Base-by-base conservation (phyloP, 1,284 basidiomycete species). In the Malassezia equina region DNA sequence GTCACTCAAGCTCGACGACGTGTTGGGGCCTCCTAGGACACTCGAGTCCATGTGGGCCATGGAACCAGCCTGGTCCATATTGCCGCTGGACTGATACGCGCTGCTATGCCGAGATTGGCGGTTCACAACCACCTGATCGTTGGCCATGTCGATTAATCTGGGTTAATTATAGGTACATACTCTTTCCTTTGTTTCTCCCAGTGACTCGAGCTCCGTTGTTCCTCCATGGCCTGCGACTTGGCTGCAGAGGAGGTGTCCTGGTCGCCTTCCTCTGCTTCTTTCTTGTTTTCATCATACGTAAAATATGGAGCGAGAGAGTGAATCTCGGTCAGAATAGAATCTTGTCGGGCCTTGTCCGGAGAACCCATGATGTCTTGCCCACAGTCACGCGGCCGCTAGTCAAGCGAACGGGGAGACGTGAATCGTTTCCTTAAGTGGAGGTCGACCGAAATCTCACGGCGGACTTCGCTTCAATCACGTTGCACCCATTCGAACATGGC, bases 81-180 rank as follows among this genome's bases (percentile, higher is more conserved):
- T 54, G 13, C 56, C 54, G 1, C 59, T 52, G 15, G 52, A 55
- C 8, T 61, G 58, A 41, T 27, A 41, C 2, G 23, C 47, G n/a
- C 60, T 63, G 51, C 27, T 56, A 49, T 41, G 51, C 3, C 64
- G 64, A 2, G 62, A 52, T 21, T 70, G 66, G 17, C 67, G 63
- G 48, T 70, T 58, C 17, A 66, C 66, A 24, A 66, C 58, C 23
- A 60, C 61, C 41, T 66, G 56, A 42, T 68, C 61, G 39, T 60
- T 60, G 2, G 67, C 62, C 12, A 65, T 59, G 15, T 36, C 13
- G 17, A 29, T n/a, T 11, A 55, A 31, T 28, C 52, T 55, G 34
- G 33, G 17, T 27, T 32, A n/a, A 31, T 27, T 1, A 7, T 17
- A n/a, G 13, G 19, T 25, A 53, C 52, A 23, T 53, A 53, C 52